Evolutionary conservation across 2,329 filamentous ascomycete genomes (phyloP).

Genomic region (Chalara sp.): DNA sequence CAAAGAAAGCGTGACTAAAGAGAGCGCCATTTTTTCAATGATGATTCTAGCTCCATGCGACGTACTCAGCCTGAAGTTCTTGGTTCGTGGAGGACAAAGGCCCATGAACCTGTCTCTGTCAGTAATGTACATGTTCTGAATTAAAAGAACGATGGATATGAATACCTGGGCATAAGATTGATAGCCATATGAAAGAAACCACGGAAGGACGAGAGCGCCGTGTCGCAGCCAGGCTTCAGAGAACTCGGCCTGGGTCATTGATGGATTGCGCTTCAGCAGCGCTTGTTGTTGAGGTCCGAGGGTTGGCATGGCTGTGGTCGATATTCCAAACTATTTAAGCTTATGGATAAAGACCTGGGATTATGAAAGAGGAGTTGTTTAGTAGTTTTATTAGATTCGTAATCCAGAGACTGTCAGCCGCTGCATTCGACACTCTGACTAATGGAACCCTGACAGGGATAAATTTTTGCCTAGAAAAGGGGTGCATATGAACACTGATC

Average conservation of each 20-base stretch:
- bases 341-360: no score
- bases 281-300: neutral
- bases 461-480: no score
- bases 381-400: no score
- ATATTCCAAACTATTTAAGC: no score
- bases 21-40: neutral
- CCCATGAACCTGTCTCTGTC: neutral
- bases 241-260: neutral
- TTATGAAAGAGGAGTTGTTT: no score
- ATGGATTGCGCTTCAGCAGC: neutral
- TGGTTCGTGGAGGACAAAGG: neutral
- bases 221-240: neutral
- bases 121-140: neutral
- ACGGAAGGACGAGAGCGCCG: neutral
- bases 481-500: no score
- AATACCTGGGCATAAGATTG: neutral
- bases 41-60: neutral
- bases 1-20: no score
- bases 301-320: no score
- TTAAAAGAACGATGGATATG: neutral
- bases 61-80: neutral
- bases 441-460: no score
- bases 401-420: no score
- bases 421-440: no score
- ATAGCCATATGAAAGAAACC: neutral